Base-by-base conservation (phyloP, 805 yeast species). In the Candida odintsovae region DNA sequence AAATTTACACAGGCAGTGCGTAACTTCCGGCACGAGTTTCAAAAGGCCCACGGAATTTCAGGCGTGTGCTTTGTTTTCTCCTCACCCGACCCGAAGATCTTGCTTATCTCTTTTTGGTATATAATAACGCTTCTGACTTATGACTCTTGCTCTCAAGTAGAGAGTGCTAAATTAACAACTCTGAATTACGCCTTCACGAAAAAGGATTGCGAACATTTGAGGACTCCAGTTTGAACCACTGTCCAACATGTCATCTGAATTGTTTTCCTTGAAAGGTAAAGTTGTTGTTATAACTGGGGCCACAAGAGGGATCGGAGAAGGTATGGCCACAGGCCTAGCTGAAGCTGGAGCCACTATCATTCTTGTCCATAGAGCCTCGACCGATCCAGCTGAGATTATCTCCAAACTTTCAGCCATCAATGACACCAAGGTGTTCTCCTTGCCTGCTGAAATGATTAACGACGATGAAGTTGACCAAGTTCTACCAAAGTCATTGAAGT, bases 301-400 rank as follows among this genome's bases (percentile, higher is more conserved):
- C 9, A 80, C 90, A 12, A 73, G 83, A 42, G 95, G 95, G 23
- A 86, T 88, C 51, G 96, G 95, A 18, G 76, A 68, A 57, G 88
- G 85, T 8, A 86, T 86, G 40, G 94, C 92, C 40, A 82, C 77
- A 63, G 92, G 90, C 2, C 82, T 72, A 55, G 88, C 90, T 42
- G 90, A 22, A 22, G 90, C 90, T 4, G 96, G 95, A 41, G 95
- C 95, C 16, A 87, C 85, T 53, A 80, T 89, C 25, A 85, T 86
- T 26, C 13, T 56, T 6, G 59, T 58, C 6, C 59, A 56, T 23
- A 56, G 59, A 44, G 47, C 33, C 10, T 13, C 50, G 3, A 55
- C 61, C 3, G 59, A 55, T 36, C 53, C 59, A 4, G 21, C 54
- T 1, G 18, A 35, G 15, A 43, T 47, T 8, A 48, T 53, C 10